Percentiles rank a stretch among this genome's conserved stretches.
phyloP scores from a whole-genome alignment of 805 yeast genomes.

The Geotrichum ghanense region DNA sequence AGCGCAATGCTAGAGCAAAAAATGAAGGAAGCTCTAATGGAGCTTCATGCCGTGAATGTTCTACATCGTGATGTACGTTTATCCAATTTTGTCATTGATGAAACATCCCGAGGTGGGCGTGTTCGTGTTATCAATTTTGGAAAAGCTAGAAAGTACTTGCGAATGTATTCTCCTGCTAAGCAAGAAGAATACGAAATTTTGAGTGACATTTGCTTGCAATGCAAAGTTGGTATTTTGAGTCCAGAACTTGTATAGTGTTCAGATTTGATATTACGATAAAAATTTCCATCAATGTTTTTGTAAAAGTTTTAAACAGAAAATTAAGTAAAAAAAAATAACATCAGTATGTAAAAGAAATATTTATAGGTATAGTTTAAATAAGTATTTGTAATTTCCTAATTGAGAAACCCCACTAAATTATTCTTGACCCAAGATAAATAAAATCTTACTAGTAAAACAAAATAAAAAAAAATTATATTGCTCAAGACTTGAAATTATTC shows the following conservation, averaged over 20 bases:
- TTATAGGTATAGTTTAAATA: no score
- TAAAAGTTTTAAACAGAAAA: no score
- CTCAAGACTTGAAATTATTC: no score
- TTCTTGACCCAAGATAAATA: no score
- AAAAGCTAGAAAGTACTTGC: slow-evolving; percentile 13
- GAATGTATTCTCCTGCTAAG: slow-evolving; percentile 13
- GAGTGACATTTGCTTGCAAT: slow-evolving; percentile 1
- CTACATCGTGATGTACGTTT: slow-evolving; percentile 13
- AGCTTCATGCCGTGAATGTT: slow-evolving; percentile 13
- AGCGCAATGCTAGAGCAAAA: not conserved
- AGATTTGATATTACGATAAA: no score
- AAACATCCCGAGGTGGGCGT: slow-evolving; percentile 3
- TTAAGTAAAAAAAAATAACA: no score
- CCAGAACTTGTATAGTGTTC: not conserved
- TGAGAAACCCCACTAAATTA: no score
- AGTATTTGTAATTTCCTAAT: no score
- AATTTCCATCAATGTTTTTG: no score
- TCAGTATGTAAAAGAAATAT: no score
- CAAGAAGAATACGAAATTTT: slow-evolving; percentile 11
- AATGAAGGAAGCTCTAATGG: slow-evolving; percentile 11
- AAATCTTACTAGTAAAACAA: no score
- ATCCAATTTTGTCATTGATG: slow-evolving; percentile 13
- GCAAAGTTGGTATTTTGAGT: not conserved
- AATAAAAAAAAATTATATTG: no score
- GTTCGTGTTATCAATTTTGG: slow-evolving; percentile 14